Percentiles rank a stretch among this genome's conserved stretches.
These are phyloP conservation scores for Cudoniella acicularis DNA, from an alignment of 495 filamentous ascomycete species.

Conservation along the genomic window DNA sequence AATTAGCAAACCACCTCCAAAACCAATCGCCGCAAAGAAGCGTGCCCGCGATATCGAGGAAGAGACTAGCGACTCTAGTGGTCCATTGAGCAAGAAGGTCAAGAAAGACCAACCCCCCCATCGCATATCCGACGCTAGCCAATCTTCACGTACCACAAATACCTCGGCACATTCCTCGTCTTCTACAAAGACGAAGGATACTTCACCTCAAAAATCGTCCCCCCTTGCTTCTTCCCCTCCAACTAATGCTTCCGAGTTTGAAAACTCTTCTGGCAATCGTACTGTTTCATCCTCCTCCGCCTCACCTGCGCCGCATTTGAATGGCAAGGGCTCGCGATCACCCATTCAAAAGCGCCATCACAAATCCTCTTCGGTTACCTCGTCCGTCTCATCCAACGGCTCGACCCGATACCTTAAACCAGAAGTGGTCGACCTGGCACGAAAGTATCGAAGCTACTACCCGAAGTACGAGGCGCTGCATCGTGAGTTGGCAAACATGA, in stretches of 20 bases:
- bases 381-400: constrained; percentile 29
- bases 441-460: constrained; percentile 39
- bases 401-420: constrained; percentile 20
- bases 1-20: constrained; percentile 31
- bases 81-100: constrained; percentile 22
- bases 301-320: constrained; percentile 15
- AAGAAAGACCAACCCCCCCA: constrained; percentile 29
- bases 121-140: constrained; percentile 44
- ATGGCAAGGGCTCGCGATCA: constrained; percentile 18
- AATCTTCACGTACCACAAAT: constrained; percentile 31
- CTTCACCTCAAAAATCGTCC: constrained; percentile 60
- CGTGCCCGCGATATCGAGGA: constrained; percentile 24
- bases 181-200: constrained; percentile 19
- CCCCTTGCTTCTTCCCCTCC: constrained; percentile 73
- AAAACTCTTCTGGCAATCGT: constrained; percentile 23
- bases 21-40: constrained; percentile 26
- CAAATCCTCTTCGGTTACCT: constrained; percentile 22
- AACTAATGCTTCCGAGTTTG: constrained; percentile 67
- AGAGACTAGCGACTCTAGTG: constrained; percentile 25
- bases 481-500: constrained; percentile 45
- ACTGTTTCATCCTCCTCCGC: constrained; percentile 19
- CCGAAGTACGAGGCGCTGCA: constrained; percentile 61
- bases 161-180: constrained; percentile 23
- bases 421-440: constrained; percentile 16
- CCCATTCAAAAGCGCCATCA: constrained; percentile 29